Evolutionary conservation across 2,329 filamentous ascomycete genomes (phyloP).

Genomic region (Thelonectria rubi): DNA sequence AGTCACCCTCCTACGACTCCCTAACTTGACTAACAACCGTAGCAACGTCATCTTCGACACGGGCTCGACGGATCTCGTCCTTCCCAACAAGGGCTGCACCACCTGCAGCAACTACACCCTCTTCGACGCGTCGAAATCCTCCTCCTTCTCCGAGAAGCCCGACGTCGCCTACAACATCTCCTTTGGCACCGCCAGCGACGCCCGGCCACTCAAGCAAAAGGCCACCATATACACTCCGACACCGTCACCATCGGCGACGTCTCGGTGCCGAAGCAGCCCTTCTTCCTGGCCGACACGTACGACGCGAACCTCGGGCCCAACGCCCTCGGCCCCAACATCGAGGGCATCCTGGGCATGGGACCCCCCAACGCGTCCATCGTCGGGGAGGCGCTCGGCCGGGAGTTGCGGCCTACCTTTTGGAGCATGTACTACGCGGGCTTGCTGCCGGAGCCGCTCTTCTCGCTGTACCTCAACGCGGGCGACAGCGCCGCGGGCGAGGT

Average conservation of each 20-base stretch:
- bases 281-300: slow-evolving; percentile 46
- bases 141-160: slow-evolving; percentile 40
- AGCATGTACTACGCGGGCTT: slow-evolving; percentile 39
- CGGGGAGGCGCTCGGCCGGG: slow-evolving; percentile 16
- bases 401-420: slow-evolving; percentile 41
- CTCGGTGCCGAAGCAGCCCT: slow-evolving; percentile 37
- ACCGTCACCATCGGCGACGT: slow-evolving; percentile 41
- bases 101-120: slow-evolving; percentile 37
- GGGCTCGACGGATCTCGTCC: slow-evolving; percentile 41
- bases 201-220: slow-evolving; percentile 35
- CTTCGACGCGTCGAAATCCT: slow-evolving; percentile 43
- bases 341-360: slow-evolving; percentile 47
- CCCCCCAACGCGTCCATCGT: slow-evolving; percentile 25
- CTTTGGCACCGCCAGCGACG: slow-evolving; percentile 44
- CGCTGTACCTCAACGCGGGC: slow-evolving; percentile 41
- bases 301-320: slow-evolving; percentile 39
- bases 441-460: slow-evolving; percentile 41
- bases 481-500: slow-evolving; percentile 37
- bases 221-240: slow-evolving; percentile 43
- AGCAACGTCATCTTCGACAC: slow-evolving; percentile 48
- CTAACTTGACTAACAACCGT: not conserved
- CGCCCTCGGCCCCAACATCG: slow-evolving; percentile 34
- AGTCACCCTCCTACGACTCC: slow-evolving; percentile 16
- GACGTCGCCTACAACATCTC: slow-evolving; percentile 23
- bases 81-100: slow-evolving; percentile 43